These are phyloP conservation scores for Drechslerella stenobrocha DNA, from an alignment of 2,329 filamentous ascomycete genomes.

Conservation along the genomic window DNA sequence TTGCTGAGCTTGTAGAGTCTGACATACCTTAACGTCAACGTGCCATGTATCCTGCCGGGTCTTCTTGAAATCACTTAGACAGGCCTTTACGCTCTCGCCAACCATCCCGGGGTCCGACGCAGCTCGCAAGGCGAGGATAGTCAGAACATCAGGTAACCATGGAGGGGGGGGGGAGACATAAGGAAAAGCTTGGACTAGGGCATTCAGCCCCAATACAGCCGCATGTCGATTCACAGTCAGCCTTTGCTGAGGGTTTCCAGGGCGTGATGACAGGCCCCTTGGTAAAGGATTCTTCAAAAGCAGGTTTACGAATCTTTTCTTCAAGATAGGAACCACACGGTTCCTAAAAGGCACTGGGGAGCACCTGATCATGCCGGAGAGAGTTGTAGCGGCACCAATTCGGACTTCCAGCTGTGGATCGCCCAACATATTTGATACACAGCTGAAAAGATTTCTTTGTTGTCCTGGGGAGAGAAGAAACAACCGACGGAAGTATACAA, in stretches of 20 bases:
- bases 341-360: conserved; percentile 79
- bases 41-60: conserved; percentile 98
- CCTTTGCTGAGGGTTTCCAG: conserved; percentile 51
- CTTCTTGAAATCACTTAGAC: conserved; percentile 98
- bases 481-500: conserved; percentile 94
- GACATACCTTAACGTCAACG: conserved; percentile 89
- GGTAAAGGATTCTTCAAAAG: conserved; percentile 85
- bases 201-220: conserved; percentile 85
- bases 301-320: conserved; percentile 74
- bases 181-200: conserved; percentile 91
- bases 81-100: conserved; percentile 90
- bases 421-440: conserved; percentile 92
- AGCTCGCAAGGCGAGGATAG: conserved; percentile 79
- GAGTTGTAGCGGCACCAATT: conserved; percentile 84
- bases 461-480: conserved; percentile 78
- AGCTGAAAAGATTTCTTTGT: conserved; percentile 79
- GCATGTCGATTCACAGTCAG: conserved; percentile 73
- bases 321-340: conserved; percentile 73
- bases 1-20: conserved; percentile 3
- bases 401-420: conserved; percentile 92
- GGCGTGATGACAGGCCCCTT: conserved; percentile 59
- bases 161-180: conserved; percentile 87
- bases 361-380: conserved; percentile 97
- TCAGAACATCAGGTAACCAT: conserved; percentile 93
- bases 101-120: conserved; percentile 88